Evolutionary conservation across 225 moss, liverwort and hornwort species (phyloP), one percentile per base, ranked within the genome.

Genomic region (Pseudisothecium myosuroides): DNA sequence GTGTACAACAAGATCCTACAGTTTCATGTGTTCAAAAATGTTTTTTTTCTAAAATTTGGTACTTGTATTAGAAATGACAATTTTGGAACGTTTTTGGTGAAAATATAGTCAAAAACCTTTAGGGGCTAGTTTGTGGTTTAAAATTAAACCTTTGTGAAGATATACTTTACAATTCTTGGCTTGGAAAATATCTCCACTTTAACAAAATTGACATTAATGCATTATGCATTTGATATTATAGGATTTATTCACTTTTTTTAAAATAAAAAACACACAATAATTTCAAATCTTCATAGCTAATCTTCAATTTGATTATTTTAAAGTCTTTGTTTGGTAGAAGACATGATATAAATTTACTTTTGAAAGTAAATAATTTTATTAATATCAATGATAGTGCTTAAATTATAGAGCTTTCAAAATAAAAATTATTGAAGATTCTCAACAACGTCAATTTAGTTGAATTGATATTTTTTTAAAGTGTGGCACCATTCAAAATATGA

Each of bases 101-200:
- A n/a, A n/a, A n/a, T n/a, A n/a, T n/a, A n/a, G n/a, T n/a, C n/a
- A n/a, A n/a, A n/a, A n/a, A n/a, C n/a, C n/a, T n/a, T n/a, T n/a
- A n/a, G n/a, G n/a, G n/a, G n/a, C n/a, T n/a, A 68, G n/a, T n/a
- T 68, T 22, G 12, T 21, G 6, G 7, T 4, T 0, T 67, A 4
- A 21, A n/a, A n/a, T 37, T 21, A 67, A 20, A 37, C 7, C 22
- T 22, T 68, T n/a, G 22, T n/a, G 1, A 66, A 22, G 12, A n/a
- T 68, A 7, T n/a, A 12, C 6, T 2, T 37, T 3, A 37, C 6
- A 37, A 67, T 67, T 67, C 37, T n/a, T 37, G 6, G 3, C 6
- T 22, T 22, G 7, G 2, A 2, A 1, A 68, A n/a, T 68, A n/a
- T 68, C 4, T 1, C 12, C 2, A 68, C 22, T 68, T 68, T 22